Base-by-base conservation (phyloP, 352 stramenopile genomes). In the Plasmopara halstedii region DNA sequence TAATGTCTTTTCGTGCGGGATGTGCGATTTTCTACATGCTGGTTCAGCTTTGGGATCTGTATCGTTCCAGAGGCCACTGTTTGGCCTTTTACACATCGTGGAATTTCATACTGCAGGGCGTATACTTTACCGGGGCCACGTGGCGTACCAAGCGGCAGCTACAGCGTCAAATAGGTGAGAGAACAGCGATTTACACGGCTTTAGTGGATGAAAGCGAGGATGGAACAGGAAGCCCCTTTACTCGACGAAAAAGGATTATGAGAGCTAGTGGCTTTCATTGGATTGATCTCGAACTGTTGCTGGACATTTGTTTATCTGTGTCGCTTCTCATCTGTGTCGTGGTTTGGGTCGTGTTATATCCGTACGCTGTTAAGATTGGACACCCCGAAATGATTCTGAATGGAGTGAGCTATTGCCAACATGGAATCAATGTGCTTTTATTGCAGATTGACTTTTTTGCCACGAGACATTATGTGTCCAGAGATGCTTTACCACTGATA, bases 71-170 rank as follows among this genome's bases (percentile, higher is more conserved):
- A 8, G 53, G 52, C 23, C 55, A 56, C 25, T 87, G 80, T 35
- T 47, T 89, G 40, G 53, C 53, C 38, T 88, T 92, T 52, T 92
- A 86, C 60, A 92, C 80, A 31, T 86, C 74, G n/a, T 92, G 80
- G 80, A 92, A 92, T 54, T 88, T 89, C 35, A 65, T 85, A n/a
- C 50, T 69, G 2, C 77, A 92, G 46, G 73, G 72, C 35, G 32
- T 42, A 22, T 88, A 88, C 65, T 88, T 88, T 50, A 29, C 29
- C 0, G 19, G 46, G 4, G 73, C 76, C 6, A 53, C 62, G 0
- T 42, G 36, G 27, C 50, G 59, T 14, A 81, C 73, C 3, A 45
- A 47, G 38, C 37, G 45, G 9, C 42, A 63, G 19, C 44, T 64
- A 42, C 52, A 66, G 32, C 49, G 59, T 26, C 47, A 39, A 26